Conservation (phyloP, 2,329 filamentous ascomycete species). For the Bipolaris bicolor region DNA sequence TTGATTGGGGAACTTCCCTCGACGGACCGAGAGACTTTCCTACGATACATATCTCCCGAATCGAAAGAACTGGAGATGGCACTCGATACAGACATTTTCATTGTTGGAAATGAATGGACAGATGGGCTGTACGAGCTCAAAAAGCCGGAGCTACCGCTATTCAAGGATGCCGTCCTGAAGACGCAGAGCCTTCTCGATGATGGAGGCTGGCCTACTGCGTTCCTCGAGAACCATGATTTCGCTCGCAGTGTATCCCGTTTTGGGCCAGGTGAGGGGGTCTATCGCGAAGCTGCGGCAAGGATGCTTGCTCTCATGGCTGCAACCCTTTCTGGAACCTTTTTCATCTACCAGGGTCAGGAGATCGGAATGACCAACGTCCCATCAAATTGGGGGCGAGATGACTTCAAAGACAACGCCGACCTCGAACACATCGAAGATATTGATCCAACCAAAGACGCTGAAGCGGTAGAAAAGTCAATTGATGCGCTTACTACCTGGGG, state of each 20-base stretch:
- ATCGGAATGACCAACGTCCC: constrained; percentile 66
- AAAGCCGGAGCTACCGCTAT: neutral
- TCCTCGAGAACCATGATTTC: constrained; percentile 70
- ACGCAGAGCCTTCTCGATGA: constrained; percentile 59
- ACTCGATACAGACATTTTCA: constrained; percentile 4
- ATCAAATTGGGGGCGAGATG: constrained; percentile 52
- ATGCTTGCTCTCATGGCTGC: constrained; percentile 57
- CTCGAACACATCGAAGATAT: constrained; percentile 1
- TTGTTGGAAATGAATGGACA: neutral
- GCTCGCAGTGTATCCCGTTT: constrained; percentile 62
- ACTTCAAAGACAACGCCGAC: constrained; percentile 65
- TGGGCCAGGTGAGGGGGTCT: constrained; percentile 45
- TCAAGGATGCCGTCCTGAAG: constrained; percentile 50
- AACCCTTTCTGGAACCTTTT: constrained; percentile 60
- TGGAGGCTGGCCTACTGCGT: constrained; percentile 62
- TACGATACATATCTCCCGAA: neutral
- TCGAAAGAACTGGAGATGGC: constrained; percentile 3
- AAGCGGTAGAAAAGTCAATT: neutral
- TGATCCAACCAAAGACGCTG: neutral
- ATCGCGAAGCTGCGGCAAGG: constrained; percentile 4
- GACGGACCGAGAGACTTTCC: constrained; percentile 3
- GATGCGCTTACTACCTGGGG: constrained; percentile 1
- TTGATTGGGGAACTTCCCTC: constrained; percentile 1
- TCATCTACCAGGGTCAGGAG: constrained; percentile 67
- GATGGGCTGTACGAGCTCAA: constrained; percentile 1